phyloP scores from a whole-genome alignment of 352 stramenopile species.

The Phytophthora pluvialis region DNA sequence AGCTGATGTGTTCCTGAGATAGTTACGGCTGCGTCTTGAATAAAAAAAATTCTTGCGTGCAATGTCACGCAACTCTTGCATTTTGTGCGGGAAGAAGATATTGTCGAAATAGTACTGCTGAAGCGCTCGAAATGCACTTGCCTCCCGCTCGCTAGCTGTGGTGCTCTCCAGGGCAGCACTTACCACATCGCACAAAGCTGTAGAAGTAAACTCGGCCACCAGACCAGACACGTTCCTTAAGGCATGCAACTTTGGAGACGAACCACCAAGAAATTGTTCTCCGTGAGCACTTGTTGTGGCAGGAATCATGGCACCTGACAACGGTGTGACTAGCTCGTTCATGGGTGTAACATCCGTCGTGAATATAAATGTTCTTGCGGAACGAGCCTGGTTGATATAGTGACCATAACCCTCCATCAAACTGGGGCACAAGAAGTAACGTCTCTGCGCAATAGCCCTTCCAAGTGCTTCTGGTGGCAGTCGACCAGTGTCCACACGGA shows the following conservation, averaged over 20 bases:
- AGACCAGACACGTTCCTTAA: conserved; percentile 44
- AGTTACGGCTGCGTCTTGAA: no score
- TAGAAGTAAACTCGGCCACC: conserved; percentile 43
- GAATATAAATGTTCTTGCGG: conserved; percentile 45
- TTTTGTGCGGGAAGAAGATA: conserved; percentile 63
- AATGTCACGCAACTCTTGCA: conserved; percentile 56
- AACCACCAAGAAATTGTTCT: conserved; percentile 45
- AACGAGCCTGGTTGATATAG: conserved; percentile 71
- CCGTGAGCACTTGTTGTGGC: conserved; percentile 9
- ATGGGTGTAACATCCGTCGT: conserved; percentile 59
- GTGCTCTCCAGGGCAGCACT: conserved; percentile 40
- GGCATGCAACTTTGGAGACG: conserved; percentile 31
- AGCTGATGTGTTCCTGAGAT: no score
- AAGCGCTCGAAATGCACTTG: conserved; percentile 11
- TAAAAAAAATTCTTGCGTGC: no score
- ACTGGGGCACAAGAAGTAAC: conserved; percentile 58
- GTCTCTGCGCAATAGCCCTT: conserved; percentile 38
- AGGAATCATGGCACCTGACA: conserved; percentile 41
- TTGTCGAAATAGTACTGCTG: conserved; percentile 66
- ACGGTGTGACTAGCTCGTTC: conserved; percentile 47
- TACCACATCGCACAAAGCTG: conserved; percentile 45
- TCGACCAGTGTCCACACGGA: conserved; percentile 35
- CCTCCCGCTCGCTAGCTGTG: conserved; percentile 17
- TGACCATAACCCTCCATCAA: conserved; percentile 59
- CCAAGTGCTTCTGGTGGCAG: conserved; percentile 39